These are phyloP conservation scores for Nakazawaea wyomingensis DNA, from an alignment of 805 yeast species.

Conservation along the genomic window DNA sequence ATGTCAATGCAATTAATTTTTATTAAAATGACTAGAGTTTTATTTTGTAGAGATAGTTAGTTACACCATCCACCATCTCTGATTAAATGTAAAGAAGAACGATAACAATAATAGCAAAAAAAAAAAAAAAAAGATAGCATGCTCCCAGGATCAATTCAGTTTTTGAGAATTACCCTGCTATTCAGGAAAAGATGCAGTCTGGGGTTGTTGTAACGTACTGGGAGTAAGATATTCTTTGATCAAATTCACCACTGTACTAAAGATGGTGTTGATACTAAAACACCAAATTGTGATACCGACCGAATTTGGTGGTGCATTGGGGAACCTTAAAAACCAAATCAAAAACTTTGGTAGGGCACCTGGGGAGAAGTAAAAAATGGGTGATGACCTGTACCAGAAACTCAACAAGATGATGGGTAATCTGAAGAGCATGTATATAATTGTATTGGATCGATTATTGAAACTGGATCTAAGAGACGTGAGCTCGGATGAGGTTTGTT, in stretches of 20 bases:
- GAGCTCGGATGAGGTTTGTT: slow-evolving; percentile 34
- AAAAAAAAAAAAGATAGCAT: too few species aligned
- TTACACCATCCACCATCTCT: too few species aligned
- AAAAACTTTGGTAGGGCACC: slow-evolving; percentile 50
- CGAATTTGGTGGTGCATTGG: slow-evolving; percentile 57
- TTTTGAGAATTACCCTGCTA: too few species aligned
- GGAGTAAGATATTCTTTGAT: background rate
- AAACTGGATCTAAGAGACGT: slow-evolving; percentile 30
- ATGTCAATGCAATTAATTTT: background rate
- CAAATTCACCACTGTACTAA: slow-evolving; percentile 3
- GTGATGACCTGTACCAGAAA: slow-evolving; percentile 45
- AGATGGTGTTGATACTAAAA: slow-evolving; percentile 25
- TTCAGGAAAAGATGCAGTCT: slow-evolving; percentile 7
- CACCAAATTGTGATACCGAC: slow-evolving; percentile 58
- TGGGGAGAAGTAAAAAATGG: slow-evolving; percentile 55
- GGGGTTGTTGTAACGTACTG: slow-evolving; percentile 15
- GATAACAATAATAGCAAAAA: too few species aligned
- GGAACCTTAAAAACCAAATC: slow-evolving; percentile 57
- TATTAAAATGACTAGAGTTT: too few species aligned
- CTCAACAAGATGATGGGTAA: slow-evolving; percentile 45
- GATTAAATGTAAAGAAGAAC: too few species aligned
- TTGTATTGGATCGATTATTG: slow-evolving; percentile 26
- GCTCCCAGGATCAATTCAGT: too few species aligned
- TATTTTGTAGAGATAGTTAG: too few species aligned
- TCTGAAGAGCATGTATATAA: slow-evolving; percentile 35